Evolutionary conservation across 1,139 yeast genomes (phyloP).

Genomic region (Kurtzmaniella natalensis): DNA sequence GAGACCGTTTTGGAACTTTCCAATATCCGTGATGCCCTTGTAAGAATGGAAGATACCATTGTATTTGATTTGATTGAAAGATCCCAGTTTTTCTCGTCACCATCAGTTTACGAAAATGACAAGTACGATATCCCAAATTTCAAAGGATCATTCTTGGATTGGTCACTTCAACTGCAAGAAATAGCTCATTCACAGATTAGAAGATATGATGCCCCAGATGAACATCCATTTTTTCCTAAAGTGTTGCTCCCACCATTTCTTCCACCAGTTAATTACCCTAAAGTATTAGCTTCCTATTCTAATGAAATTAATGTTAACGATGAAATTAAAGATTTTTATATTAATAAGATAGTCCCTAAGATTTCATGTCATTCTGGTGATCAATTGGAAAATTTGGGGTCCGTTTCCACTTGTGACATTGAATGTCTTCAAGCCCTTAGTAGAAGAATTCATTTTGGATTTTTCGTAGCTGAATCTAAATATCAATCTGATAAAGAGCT

Average conservation of each 20-base stretch:
- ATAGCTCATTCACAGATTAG: constrained; percentile 78
- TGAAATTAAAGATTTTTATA: constrained; percentile 64
- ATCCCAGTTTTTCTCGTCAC: constrained; percentile 77
- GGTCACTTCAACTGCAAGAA: constrained; percentile 77
- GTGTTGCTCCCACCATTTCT: constrained; percentile 62
- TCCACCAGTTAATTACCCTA: constrained; percentile 78
- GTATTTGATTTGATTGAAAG: constrained; percentile 90
- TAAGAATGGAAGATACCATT: constrained; percentile 94
- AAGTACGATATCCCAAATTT: constrained; percentile 62
- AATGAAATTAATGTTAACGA: constrained; percentile 73
- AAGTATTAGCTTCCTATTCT: constrained; percentile 67
- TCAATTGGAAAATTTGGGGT: constrained; percentile 82
- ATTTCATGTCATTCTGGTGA: constrained; percentile 69
- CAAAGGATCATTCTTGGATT: constrained; percentile 81
- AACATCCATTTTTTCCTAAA: constrained; percentile 83
- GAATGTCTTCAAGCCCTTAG: constrained; percentile 84
- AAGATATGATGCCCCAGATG: constrained; percentile 93
- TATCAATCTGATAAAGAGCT: constrained; percentile 62
- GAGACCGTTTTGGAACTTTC: constrained; percentile 74
- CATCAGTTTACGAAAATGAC: constrained; percentile 63
- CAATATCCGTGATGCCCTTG: constrained; percentile 79
- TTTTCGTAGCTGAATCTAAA: constrained; percentile 95
- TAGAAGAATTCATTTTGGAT: constrained; percentile 95
- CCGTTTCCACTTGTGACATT: constrained; percentile 80
- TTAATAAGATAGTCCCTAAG: constrained; percentile 66